These are phyloP conservation scores for Cenchrus fungigraminus DNA, from an alignment of 176 grass and related monocot genomes.

Conservation along the genomic window DNA sequence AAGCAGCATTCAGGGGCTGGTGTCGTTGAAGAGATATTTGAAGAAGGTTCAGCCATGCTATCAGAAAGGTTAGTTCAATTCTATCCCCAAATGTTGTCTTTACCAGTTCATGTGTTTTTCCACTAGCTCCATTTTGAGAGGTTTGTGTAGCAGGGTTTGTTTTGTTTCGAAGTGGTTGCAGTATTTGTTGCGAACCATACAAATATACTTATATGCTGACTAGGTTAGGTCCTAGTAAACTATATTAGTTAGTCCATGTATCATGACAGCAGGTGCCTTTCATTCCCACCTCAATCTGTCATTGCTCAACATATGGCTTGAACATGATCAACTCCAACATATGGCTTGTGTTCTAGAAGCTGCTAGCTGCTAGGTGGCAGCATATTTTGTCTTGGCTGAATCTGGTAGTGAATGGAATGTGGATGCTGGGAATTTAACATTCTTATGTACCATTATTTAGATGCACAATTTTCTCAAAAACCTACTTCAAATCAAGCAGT, in stretches of 20 bases:
- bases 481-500: background rate
- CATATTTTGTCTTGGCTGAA: no score
- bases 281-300: background rate
- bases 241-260: background rate
- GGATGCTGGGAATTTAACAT: no score
- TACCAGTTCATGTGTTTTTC: conserved; percentile 9
- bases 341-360: no score
- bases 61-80: conserved; percentile 70
- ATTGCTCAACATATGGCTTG: background rate
- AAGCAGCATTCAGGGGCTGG: conserved; percentile 74
- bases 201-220: background rate
- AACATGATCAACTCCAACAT: conserved; percentile 4
- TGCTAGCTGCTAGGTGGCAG: no score
- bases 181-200: conserved; percentile 15
- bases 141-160: background rate
- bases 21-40: conserved; percentile 84
- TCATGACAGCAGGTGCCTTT: background rate
- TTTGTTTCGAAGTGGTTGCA: background rate
- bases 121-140: background rate
- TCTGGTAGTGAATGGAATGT: no score
- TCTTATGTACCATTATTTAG: no score
- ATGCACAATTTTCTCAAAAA: no score
- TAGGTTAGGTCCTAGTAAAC: background rate
- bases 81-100: conserved; percentile 3
- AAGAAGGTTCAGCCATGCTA: conserved; percentile 98